These are phyloP conservation scores for Coniochaeta sp. DNA, from an alignment of 2,329 filamentous ascomycete species.

Conservation along the genomic window DNA sequence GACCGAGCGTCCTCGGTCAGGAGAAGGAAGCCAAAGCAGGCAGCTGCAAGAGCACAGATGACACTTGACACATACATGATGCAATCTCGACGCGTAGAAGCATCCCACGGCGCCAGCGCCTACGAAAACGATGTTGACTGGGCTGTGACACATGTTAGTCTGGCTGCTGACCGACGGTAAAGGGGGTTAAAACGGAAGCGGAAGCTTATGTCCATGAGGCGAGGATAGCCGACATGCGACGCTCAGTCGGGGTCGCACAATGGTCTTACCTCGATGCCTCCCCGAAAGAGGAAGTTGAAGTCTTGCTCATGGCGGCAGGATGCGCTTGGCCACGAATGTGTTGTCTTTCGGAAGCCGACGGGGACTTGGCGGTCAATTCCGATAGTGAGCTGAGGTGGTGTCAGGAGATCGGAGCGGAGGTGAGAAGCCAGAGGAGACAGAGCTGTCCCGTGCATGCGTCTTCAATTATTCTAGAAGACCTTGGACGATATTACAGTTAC, in stretches of 20 bases:
- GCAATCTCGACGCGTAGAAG: slow-evolving; percentile 64
- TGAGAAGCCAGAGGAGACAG: too few species aligned
- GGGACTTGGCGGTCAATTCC: background rate
- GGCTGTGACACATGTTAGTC: slow-evolving; percentile 18
- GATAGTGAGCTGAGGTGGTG: background rate
- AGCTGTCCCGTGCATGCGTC: background rate
- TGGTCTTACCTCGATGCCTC: background rate
- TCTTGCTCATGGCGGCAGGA: background rate
- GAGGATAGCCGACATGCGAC: background rate
- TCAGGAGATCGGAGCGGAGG: background rate
- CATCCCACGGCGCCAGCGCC: slow-evolving; percentile 66
- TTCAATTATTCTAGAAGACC: too few species aligned
- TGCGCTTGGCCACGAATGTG: background rate
- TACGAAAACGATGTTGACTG: slow-evolving; percentile 57
- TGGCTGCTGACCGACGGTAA: background rate
- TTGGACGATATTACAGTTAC: background rate
- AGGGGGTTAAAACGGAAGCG: background rate
- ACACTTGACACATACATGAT: slow-evolving; percentile 35
- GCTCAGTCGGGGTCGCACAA: background rate
- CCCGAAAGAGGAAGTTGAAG: background rate
- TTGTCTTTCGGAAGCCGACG: background rate
- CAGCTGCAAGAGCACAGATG: background rate
- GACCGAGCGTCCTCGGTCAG: background rate
- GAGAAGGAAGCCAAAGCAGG: background rate
- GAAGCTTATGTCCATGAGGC: background rate